These are phyloP conservation scores for Kwoniella bestiolae DNA, from an alignment of 768 basidiomycete species.

Conservation along the genomic window DNA sequence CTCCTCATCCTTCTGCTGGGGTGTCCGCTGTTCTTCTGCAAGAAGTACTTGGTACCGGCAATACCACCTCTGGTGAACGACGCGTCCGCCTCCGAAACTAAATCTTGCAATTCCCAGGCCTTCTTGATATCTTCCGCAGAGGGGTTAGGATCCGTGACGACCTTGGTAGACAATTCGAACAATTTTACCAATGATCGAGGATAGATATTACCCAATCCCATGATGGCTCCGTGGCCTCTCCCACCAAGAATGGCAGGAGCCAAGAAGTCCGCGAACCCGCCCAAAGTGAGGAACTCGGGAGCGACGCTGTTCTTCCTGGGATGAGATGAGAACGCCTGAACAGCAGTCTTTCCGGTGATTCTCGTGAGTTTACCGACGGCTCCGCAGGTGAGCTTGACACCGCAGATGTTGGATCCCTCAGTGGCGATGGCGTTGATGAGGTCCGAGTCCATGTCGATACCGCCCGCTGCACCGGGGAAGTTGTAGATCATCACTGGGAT, in stretches of 20 bases:
- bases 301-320: conserved; percentile 71
- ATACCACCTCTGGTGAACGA: conserved; percentile 77
- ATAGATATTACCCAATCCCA: conserved; percentile 79
- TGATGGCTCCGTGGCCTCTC: conserved; percentile 81
- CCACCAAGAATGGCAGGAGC: conserved; percentile 72
- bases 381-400: conserved; percentile 90
- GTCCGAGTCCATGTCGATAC: conserved; percentile 90
- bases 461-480: conserved; percentile 83
- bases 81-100: conserved; percentile 78
- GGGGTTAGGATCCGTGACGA: conserved; percentile 62
- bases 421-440: conserved; percentile 77
- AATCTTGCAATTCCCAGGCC: conserved; percentile 75
- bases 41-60: conserved; percentile 78
- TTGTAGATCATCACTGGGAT: conserved; percentile 89
- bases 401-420: conserved; percentile 76
- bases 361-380: conserved; percentile 90
- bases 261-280: conserved; percentile 84
- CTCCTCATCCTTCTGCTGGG: conserved; percentile 63
- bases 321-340: conserved; percentile 65
- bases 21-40: conserved; percentile 74
- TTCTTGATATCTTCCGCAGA: conserved; percentile 64
- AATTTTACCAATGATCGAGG: conserved; percentile 65
- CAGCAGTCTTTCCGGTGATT: conserved; percentile 69
- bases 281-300: conserved; percentile 77
- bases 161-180: conserved; percentile 67